A percentile compares a stretch with the other conserved stretches of the same genome.
Evolutionary conservation across 1,284 basidiomycete species (phyloP).

Genomic region (Ceratobasidium sp.): DNA sequence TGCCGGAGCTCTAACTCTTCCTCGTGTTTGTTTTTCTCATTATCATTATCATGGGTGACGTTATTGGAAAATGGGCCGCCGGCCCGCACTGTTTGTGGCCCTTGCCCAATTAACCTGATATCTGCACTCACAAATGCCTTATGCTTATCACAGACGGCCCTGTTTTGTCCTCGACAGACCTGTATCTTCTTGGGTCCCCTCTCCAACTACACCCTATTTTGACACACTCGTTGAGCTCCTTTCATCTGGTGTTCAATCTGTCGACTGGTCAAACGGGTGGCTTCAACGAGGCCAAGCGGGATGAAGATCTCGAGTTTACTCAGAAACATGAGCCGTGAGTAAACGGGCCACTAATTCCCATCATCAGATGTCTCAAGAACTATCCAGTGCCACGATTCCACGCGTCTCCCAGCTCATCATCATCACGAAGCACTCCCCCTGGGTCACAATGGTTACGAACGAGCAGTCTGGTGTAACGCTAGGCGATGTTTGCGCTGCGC

Average conservation of each 20-base stretch:
- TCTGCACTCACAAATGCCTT: slow-evolving; percentile 7
- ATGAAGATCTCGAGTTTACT: slow-evolving; percentile 70
- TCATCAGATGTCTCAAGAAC: neutral
- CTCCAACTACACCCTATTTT: slow-evolving; percentile 78
- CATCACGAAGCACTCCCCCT: slow-evolving; percentile 76
- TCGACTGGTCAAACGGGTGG: slow-evolving; percentile 61
- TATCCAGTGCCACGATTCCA: slow-evolving; percentile 69
- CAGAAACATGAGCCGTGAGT: slow-evolving; percentile 72
- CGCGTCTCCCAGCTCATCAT: slow-evolving; percentile 77
- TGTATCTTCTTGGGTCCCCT: slow-evolving; percentile 74
- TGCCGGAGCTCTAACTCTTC: neutral
- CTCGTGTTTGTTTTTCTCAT: neutral
- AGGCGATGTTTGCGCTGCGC: slow-evolving; percentile 69
- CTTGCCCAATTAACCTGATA: neutral
- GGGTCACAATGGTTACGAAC: slow-evolving; percentile 81
- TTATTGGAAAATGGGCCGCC: slow-evolving; percentile 49
- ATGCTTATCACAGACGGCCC: slow-evolving; percentile 72
- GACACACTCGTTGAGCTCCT: slow-evolving; percentile 60
- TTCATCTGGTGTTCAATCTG: slow-evolving; percentile 78
- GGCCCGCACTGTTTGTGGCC: slow-evolving; percentile 48
- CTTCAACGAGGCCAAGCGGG: slow-evolving; percentile 63
- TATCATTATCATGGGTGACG: slow-evolving; percentile 24
- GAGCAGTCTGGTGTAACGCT: slow-evolving; percentile 73
- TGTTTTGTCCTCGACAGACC: slow-evolving; percentile 62
- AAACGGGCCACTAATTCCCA: neutral